Evolutionary conservation across 805 yeast species (phyloP).

Genomic region (Candida stauntonica): DNA sequence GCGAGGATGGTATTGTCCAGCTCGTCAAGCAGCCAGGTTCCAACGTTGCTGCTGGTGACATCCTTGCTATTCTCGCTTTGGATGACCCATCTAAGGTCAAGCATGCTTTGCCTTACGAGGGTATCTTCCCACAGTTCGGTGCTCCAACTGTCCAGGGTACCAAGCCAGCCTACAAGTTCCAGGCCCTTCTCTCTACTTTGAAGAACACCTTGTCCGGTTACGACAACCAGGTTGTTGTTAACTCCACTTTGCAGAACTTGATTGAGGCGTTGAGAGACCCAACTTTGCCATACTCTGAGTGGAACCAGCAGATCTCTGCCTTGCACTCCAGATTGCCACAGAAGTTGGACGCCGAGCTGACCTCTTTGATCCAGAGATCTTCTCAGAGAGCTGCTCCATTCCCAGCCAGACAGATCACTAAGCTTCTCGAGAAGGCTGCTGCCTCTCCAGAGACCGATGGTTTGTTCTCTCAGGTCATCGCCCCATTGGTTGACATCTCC

Average conservation of each 20-base stretch:
- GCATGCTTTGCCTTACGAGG: conserved; percentile 93
- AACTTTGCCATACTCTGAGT: conserved; percentile 88
- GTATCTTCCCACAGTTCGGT: conserved; percentile 87
- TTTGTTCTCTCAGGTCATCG: conserved; percentile 54
- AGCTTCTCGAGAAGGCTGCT: conserved; percentile 60
- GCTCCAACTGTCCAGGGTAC: conserved; percentile 78
- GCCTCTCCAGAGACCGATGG: conserved; percentile 49
- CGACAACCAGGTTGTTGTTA: conserved; percentile 94
- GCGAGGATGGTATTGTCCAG: conserved; percentile 90
- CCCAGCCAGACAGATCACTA: conserved; percentile 84
- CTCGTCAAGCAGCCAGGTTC: conserved; percentile 97
- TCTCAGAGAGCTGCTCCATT: conserved; percentile 69
- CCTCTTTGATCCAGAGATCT: conserved; percentile 62
- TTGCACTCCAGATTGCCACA: conserved; percentile 86
- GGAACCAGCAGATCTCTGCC: conserved; percentile 83
- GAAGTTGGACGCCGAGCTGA: conserved; percentile 65
- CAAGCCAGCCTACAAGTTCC: conserved; percentile 75
- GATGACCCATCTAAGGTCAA: conserved; percentile 98
- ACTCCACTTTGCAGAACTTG: conserved; percentile 68
- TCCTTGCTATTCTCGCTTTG: conserved; percentile 86
- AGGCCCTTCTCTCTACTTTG: conserved; percentile 53
- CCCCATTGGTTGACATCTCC: conserved; percentile 72
- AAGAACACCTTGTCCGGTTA: conserved; percentile 82
- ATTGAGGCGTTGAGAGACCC: conserved; percentile 71
- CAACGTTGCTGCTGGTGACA: conserved; percentile 95